phyloP scores from a whole-genome alignment of 768 basidiomycete species.

The Clavulina sp. region DNA sequence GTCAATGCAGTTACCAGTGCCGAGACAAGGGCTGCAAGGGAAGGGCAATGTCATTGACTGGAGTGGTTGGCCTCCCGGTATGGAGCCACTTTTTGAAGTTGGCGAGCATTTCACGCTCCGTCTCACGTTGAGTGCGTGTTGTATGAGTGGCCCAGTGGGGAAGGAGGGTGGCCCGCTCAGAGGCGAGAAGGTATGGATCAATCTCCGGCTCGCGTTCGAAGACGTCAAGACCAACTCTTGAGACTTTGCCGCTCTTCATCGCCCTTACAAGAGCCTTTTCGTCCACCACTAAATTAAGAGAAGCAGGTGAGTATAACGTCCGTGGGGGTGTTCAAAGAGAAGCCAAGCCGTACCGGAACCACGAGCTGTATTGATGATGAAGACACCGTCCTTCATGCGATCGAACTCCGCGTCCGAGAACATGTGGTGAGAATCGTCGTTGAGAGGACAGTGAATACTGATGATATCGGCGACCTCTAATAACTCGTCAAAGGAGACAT shows the following conservation, averaged over 20 bases:
- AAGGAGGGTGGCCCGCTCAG: conserved; percentile 12
- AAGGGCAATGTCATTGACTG: conserved; percentile 14
- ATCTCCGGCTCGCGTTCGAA: conserved; percentile 21
- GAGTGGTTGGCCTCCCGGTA: conserved; percentile 16
- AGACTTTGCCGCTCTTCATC: conserved; percentile 19
- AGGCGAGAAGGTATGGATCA: conserved; percentile 16
- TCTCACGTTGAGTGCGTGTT: conserved; percentile 10
- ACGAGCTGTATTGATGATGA: conserved; percentile 19
- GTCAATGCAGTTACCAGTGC: no score
- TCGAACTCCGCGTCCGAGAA: conserved; percentile 13
- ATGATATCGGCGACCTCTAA: conserved; percentile 16
- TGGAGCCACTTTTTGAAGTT: conserved; percentile 15
- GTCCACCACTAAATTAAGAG: conserved; percentile 14
- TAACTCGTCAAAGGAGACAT: conserved; percentile 16
- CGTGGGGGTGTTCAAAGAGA: background rate
- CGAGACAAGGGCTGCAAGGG: background rate
- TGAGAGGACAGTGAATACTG: conserved; percentile 17
- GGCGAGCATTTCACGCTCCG: conserved; percentile 15
- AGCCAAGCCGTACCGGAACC: conserved; percentile 12
- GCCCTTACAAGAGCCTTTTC: conserved; percentile 20
- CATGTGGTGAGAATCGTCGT: conserved; percentile 13
- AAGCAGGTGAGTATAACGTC: background rate
- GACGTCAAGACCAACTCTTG: conserved; percentile 21
- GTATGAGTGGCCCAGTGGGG: conserved; percentile 12
- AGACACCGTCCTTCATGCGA: conserved; percentile 17